Evolutionary conservation across 805 yeast genomes (phyloP), one percentile per base, ranked within the genome.

Genomic region (Kodamaea jinghongensis): DNA sequence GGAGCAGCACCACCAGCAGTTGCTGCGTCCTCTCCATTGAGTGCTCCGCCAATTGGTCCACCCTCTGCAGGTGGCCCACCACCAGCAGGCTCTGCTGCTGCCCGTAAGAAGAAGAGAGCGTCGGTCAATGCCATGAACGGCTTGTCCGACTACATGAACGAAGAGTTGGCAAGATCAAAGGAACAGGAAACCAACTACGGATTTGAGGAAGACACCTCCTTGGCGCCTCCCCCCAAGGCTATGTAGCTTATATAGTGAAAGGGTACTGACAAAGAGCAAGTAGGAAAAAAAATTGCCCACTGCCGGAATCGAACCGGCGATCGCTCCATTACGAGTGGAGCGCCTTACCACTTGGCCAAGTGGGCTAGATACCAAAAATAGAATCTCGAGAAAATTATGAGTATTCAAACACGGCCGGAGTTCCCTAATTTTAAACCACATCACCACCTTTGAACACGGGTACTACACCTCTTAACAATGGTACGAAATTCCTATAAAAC

Each of bases 261-360:
- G 17, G 20, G 11, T 31, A 29, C 16, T 22, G 23, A 17, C 26
- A 32, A 23, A n/a, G n/a, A n/a, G n/a, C n/a, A n/a, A n/a, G n/a
- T n/a, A n/a, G n/a, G n/a, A 33, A 27, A 28, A 14, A 29, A 31
- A 22, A 29, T 4, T 67, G 74, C 74, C 73, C 70, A 63, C 68
- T 67, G 73, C 63, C 74, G 72, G 74, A 68, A 60, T 68, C 70
- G 74, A 68, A 68, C 74, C 72, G 73, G 61, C 73, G 74, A 66
- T 68, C 73, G 71, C 73, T 67, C 69, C 74, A 68, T 68, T 68
- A 68, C 74, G 72, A 68, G 74, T 68, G 74, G 69, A 67, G 73
- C 66, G 74, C 74, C 74, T 68, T 68, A 67, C 73, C 74, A 68
- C 73, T 68, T 65, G 74, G 74, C 74, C 74, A 68, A 67, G 67